Evolutionary conservation across 1,284 basidiomycete genomes (phyloP).

Genomic region (Fistulinella staudtii): DNA sequence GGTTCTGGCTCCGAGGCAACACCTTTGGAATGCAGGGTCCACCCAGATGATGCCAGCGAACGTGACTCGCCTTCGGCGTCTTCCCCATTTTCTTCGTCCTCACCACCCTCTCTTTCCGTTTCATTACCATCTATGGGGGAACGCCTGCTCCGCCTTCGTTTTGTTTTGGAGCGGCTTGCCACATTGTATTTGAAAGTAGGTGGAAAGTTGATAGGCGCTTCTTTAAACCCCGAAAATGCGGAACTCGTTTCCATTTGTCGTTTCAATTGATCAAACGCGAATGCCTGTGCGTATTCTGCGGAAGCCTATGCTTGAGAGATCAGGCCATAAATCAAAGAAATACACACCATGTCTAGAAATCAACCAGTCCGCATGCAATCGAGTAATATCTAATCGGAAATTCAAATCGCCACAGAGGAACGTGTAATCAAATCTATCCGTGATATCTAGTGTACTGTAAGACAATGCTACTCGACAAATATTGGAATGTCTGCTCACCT

Average conservation of each 20-base stretch:
- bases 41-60: constrained; percentile 51
- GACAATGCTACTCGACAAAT: background rate
- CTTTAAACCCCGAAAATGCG: constrained; percentile 67
- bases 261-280: constrained; percentile 78
- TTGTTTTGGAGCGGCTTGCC: constrained; percentile 47
- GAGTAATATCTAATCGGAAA: constrained; percentile 70
- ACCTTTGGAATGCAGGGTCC: constrained; percentile 45
- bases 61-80: constrained; percentile 45
- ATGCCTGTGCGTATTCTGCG: constrained; percentile 65
- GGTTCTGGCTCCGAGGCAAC: constrained; percentile 37
- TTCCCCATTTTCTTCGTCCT: constrained; percentile 38
- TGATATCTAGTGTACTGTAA: constrained; percentile 52
- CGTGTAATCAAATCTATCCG: constrained; percentile 78
- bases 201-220: constrained; percentile 68
- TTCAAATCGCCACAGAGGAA: constrained; percentile 84
- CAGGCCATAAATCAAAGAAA: background rate
- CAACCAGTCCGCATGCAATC: constrained; percentile 72
- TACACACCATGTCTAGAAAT: constrained; percentile 50
- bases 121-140: constrained; percentile 30
- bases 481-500: constrained; percentile 40
- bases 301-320: background rate
- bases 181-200: constrained; percentile 88
- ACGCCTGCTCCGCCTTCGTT: constrained; percentile 35
- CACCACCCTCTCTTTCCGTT: constrained; percentile 32
- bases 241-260: constrained; percentile 60